Evolutionary conservation across 2,329 filamentous ascomycete species (phyloP).

Genomic region (Elsinoe necatrix): DNA sequence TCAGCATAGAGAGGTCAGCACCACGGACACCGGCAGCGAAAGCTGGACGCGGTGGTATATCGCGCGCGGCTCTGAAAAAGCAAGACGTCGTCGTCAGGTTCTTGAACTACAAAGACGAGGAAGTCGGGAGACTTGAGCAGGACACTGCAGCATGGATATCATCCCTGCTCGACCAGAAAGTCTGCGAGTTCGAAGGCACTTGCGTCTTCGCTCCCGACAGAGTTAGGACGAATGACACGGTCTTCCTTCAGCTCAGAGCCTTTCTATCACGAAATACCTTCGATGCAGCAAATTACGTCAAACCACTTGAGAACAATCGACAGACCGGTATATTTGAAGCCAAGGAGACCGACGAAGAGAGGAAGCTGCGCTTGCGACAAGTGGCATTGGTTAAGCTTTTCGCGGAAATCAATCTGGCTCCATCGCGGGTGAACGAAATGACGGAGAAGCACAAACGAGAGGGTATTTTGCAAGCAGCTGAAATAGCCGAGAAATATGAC

Average conservation of each 20-base stretch:
- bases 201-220: conserved; percentile 85
- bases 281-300: conserved; percentile 51
- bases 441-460: conserved; percentile 74
- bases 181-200: conserved; percentile 77
- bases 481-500: conserved; percentile 67
- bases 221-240: conserved; percentile 80
- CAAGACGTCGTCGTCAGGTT: conserved; percentile 88
- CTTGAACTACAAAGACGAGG: conserved; percentile 66
- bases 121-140: conserved; percentile 79
- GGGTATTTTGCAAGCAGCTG: conserved; percentile 75
- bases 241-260: conserved; percentile 81
- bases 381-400: conserved; percentile 82
- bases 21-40: conserved; percentile 49
- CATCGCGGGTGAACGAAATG: conserved; percentile 63
- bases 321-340: conserved; percentile 70
- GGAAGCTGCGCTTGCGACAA: conserved; percentile 71
- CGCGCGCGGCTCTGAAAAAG: conserved; percentile 51
- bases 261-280: conserved; percentile 70
- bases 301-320: conserved; percentile 60
- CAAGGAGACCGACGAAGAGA: conserved; percentile 78
- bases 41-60: conserved; percentile 32
- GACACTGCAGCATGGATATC: conserved; percentile 89
- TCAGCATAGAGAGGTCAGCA: conserved; percentile 80
- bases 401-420: conserved; percentile 75
- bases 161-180: conserved; percentile 77